Conservation (phyloP, 2,329 filamentous ascomycete genomes). For the Penicillium sp. region DNA sequence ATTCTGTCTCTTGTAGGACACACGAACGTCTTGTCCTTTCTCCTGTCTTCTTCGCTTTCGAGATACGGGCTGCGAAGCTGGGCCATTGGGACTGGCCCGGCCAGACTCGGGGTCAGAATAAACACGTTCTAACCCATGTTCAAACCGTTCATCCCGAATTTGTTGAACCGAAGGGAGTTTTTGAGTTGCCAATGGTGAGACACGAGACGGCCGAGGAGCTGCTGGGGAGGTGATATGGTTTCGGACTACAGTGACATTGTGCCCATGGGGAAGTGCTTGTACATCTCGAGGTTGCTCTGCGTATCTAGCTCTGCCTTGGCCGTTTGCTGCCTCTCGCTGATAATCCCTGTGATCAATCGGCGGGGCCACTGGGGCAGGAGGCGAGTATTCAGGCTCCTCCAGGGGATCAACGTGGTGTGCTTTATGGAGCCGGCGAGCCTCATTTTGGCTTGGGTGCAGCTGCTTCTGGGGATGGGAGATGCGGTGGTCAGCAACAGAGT, state of each 20-base stretch:
- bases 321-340: conserved; percentile 23
- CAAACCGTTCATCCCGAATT: conserved; percentile 52
- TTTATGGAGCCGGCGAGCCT: conserved; percentile 23
- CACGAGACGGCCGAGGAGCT: conserved; percentile 73
- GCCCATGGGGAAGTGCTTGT: conserved; percentile 37
- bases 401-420: conserved; percentile 33
- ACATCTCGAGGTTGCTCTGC: conserved; percentile 42
- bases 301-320: conserved; percentile 40
- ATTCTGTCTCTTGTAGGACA: conserved; percentile 35
- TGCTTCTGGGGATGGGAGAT: conserved; percentile 32
- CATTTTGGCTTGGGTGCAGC: conserved; percentile 23
- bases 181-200: conserved; percentile 56
- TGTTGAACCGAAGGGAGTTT: conserved; percentile 55
- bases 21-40: conserved; percentile 33
- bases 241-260: conserved; percentile 64
- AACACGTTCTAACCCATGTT: conserved; percentile 29
- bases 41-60: conserved; percentile 54
- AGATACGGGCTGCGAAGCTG: conserved; percentile 44
- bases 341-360: conserved; percentile 31
- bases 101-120: conserved; percentile 32
- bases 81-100: conserved; percentile 47
- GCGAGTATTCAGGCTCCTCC: conserved; percentile 51
- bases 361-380: conserved; percentile 43
- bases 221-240: conserved; percentile 71
- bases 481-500: conserved; percentile 39